Conservation (phyloP, 75 land plant species). For the Cunninghamia lanceolata region DNA sequence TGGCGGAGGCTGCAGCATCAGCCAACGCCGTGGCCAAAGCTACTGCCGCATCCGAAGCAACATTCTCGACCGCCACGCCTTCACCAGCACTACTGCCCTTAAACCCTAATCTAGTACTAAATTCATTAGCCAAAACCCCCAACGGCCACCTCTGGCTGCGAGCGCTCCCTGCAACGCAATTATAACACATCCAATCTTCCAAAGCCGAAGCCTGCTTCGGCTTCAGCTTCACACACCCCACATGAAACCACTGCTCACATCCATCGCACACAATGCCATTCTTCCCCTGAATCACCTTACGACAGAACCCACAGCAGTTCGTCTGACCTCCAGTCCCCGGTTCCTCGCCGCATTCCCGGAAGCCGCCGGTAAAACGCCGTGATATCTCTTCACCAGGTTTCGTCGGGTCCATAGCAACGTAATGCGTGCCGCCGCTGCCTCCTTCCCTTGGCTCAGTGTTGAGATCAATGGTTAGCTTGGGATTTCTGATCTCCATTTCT, state of each 20-base stretch:
- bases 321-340: conserved; percentile 9
- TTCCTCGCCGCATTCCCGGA: conserved; percentile 14
- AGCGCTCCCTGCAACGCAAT: conserved; percentile 33
- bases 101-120: background rate
- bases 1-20: background rate
- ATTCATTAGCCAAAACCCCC: conserved; percentile 19
- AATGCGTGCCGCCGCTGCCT: background rate
- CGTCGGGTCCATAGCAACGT: background rate
- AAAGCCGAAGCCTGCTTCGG: conserved; percentile 16
- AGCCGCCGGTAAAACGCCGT: background rate
- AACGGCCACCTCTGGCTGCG: conserved; percentile 50
- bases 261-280: conserved; percentile 65
- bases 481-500: conserved; percentile 6
- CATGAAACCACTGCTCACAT: conserved; percentile 77
- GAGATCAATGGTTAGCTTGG: conserved; percentile 15
- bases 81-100: background rate
- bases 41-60: background rate
- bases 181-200: conserved; percentile 66
- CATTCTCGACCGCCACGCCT: background rate
- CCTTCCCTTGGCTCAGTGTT: background rate
- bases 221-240: conserved; percentile 49
- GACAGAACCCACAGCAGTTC: conserved; percentile 38
- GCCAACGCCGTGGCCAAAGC: background rate
- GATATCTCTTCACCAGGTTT: conserved; percentile 3
- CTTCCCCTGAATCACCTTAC: conserved; percentile 24